Percentiles rank a stretch among this genome's conserved stretches.
phyloP scores from a whole-genome alignment of 106 monocot genomes.

The Iris macrosiphon region DNA sequence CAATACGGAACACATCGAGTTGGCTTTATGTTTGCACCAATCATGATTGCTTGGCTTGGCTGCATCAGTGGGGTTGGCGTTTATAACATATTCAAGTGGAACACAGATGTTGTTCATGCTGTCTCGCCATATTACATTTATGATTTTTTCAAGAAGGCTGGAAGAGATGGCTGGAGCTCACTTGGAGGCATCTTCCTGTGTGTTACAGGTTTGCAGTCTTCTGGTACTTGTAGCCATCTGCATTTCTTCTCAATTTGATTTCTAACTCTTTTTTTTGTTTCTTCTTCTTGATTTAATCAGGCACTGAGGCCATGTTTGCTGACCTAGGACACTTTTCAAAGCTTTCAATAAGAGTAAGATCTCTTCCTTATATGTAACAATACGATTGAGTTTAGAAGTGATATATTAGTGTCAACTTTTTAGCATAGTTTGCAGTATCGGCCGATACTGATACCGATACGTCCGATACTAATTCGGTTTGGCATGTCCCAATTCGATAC shows the following conservation, averaged over 20 bases:
- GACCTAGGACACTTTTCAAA: slow-evolving; percentile 90
- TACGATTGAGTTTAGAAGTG: too few relatives aligned
- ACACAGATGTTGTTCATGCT: slow-evolving; percentile 45
- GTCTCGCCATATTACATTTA: slow-evolving; percentile 67
- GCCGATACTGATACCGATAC: too few relatives aligned
- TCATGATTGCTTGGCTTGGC: slow-evolving; percentile 59
- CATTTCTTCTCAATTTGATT: neutral
- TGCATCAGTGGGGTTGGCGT: slow-evolving; percentile 56
- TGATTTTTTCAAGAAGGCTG: slow-evolving; percentile 49
- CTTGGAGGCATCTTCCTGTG: slow-evolving; percentile 78
- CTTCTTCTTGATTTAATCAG: slow-evolving; percentile 21
- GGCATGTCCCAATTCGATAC: too few relatives aligned
- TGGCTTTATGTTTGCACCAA: slow-evolving; percentile 72
- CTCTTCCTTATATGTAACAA: neutral
- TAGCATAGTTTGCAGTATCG: too few relatives aligned
- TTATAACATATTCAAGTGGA: slow-evolving; percentile 76
- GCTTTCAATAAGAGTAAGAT: slow-evolving; percentile 59
- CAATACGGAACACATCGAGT: slow-evolving; percentile 67
- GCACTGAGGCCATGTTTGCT: slow-evolving; percentile 92
- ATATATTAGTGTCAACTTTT: too few relatives aligned
- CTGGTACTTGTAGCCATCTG: neutral
- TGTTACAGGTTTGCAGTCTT: slow-evolving; percentile 51
- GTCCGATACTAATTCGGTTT: too few relatives aligned
- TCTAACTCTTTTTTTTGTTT: neutral
- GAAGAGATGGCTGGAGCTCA: slow-evolving; percentile 72